Percentiles rank a stretch among this genome's conserved stretches.
Conservation (phyloP, 208 protist genomes). For the Dictyostelium gargantuum region DNA sequence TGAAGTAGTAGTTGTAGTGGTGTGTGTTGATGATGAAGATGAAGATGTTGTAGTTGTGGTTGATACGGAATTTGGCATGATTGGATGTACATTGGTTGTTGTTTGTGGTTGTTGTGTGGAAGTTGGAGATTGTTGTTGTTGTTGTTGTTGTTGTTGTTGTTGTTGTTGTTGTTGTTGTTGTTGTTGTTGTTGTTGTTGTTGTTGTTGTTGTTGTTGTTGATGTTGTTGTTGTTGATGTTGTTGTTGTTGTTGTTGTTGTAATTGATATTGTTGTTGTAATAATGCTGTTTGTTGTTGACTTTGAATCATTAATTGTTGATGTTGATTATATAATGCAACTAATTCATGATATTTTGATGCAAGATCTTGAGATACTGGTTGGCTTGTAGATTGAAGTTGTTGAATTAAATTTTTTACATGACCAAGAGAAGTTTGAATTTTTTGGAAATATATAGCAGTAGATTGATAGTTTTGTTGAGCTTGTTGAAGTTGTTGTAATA, state of each 20-base stretch:
- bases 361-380: neutral
- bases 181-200: neutral
- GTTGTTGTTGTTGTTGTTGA: neutral
- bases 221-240: neutral
- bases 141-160: neutral
- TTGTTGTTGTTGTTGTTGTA: neutral
- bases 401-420: neutral
- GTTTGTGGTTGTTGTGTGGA: too few species aligned
- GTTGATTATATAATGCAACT: neutral
- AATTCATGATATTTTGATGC: neutral
- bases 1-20: conserved; percentile 3
- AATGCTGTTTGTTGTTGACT: neutral
- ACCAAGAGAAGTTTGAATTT: neutral
- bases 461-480: neutral
- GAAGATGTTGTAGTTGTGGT: neutral
- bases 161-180: neutral
- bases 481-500: neutral
- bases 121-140: neutral
- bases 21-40: neutral
- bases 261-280: neutral
- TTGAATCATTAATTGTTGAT: neutral
- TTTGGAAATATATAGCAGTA: neutral
- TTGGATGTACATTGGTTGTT: neutral
- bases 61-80: too few species aligned
- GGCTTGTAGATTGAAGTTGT: neutral